phyloP scores from a whole-genome alignment of 352 stramenopile species.

The Globisporangium camurandrum region DNA sequence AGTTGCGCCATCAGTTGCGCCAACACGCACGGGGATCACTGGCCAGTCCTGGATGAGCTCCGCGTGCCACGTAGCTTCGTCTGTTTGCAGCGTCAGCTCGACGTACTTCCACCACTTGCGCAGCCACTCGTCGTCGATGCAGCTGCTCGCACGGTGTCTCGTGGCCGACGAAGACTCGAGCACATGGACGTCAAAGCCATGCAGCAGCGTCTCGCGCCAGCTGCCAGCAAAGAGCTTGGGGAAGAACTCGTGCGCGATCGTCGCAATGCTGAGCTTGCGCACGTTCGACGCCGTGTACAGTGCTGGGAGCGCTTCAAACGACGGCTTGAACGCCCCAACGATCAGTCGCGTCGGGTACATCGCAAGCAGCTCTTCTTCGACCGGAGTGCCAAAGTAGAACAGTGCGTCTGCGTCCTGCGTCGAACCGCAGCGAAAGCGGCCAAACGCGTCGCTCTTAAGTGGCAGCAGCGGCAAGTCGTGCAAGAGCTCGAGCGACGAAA shows the following conservation, averaged over 20 bases:
- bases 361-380: constrained; percentile 45
- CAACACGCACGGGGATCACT: constrained; percentile 26
- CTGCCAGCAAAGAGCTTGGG: constrained; percentile 26
- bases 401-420: constrained; percentile 4
- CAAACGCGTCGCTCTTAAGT: constrained; percentile 36
- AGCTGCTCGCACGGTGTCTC: background rate
- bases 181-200: constrained; percentile 21
- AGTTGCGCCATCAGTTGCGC: background rate
- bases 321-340: constrained; percentile 24
- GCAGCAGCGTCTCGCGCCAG: constrained; percentile 16
- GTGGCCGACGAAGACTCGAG: constrained; percentile 10
- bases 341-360: constrained; percentile 35
- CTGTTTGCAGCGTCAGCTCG: constrained; percentile 23
- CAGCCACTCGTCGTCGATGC: constrained; percentile 33
- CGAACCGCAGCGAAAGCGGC: constrained; percentile 12
- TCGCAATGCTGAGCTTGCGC: constrained; percentile 19
- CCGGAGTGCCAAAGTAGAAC: constrained; percentile 33
- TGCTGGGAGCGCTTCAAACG: constrained; percentile 35
- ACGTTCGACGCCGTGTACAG: constrained; percentile 45
- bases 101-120: constrained; percentile 43
- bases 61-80: constrained; percentile 17
- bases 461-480: constrained; percentile 37
- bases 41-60: constrained; percentile 29
- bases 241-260: constrained; percentile 32
- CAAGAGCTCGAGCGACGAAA: constrained; percentile 16